Base-by-base conservation (phyloP, 2,329 filamentous ascomycete genomes). In the Penicillium sp. region DNA sequence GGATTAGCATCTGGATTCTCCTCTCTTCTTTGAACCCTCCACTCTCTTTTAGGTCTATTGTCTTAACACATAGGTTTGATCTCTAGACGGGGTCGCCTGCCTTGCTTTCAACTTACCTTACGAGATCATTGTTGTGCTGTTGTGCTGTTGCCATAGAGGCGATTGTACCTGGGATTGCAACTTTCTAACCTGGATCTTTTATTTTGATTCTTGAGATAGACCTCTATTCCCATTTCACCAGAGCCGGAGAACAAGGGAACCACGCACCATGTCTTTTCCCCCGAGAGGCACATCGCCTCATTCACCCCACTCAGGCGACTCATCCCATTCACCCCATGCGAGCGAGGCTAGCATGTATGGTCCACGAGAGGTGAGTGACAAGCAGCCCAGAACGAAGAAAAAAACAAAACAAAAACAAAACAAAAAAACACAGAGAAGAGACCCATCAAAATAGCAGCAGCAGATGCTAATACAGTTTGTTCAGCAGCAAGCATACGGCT, bases 241-340 rank as follows among this genome's bases (percentile, higher is more conserved):
- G 23, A 53, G 1, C 29, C 3, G 10, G 39, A 27, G 39, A 25
- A 36, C 17, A 25, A 21, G 53, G 54, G 56, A 64, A 55, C 49
- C 48, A 55, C 57, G 25, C 61, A 64, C 25, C 31, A 67, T 67
- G 65, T 59, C 55, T 53, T 48, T 57, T 50, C 57, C 57, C 33
- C 60, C 43, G 33, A 57, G 59, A 61, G 60, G 45, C 27, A 64
- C 61, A 9, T 66, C 63, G 50, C 63, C 63, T 49, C 63, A 58
- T 53, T 66, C 65, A 19, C 61, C 61, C 42, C 58, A 59, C 39
- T 60, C 58, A n/a, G 57, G 58, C 12, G 54, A 55, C 21, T 56
- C 58, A 15, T 57, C 65, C 17, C 62, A 66, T 51, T 67, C 65
- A 12, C 63, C 65, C 21, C 43, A 53, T 38, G 45, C 60, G 8